Conservation (phyloP, 139 green algal genomes). For the Micractinium conductrix region DNA sequence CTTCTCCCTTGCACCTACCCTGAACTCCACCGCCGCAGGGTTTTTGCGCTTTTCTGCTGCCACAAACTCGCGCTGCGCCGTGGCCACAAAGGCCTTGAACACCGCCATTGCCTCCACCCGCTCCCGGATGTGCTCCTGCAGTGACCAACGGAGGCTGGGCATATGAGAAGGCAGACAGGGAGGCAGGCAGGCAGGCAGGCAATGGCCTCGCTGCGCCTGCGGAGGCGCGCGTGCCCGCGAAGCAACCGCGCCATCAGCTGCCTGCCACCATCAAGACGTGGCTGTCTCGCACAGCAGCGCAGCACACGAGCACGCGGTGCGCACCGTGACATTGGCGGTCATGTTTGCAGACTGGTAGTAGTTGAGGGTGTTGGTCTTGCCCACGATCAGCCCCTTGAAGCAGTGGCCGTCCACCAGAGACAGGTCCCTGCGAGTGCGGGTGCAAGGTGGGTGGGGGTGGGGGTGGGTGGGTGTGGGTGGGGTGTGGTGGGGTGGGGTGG, state of each 20-base stretch:
- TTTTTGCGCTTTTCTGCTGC: conserved; percentile 5
- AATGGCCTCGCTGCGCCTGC: too few relatives aligned
- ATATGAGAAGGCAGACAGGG: too few relatives aligned
- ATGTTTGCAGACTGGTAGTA: conserved; percentile 49
- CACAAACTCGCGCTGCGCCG: conserved; percentile 41
- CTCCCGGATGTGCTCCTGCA: conserved; percentile 5
- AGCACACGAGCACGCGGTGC: not conserved
- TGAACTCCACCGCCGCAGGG: conserved; percentile 8
- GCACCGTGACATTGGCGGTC: conserved; percentile 4
- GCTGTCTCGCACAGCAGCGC: too few relatives aligned
- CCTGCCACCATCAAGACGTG: too few relatives aligned
- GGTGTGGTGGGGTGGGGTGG: too few relatives aligned
- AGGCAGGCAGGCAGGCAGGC: too few relatives aligned
- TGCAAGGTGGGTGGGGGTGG: too few relatives aligned
- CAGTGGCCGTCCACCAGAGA: conserved; percentile 36
- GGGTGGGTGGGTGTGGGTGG: too few relatives aligned
- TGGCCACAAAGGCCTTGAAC: conserved; percentile 49
- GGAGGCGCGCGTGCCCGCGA: too few relatives aligned
- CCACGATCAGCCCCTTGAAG: conserved; percentile 42
- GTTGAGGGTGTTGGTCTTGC: conserved; percentile 53
- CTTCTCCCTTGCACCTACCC: conserved; percentile 7
- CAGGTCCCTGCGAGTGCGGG: conserved; percentile 6
- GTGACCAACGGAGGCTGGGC: too few relatives aligned
- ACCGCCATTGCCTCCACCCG: conserved; percentile 43
- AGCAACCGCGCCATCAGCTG: too few relatives aligned